Base-by-base conservation (phyloP, 1,284 basidiomycete genomes). In the Irpex lacteus region DNA sequence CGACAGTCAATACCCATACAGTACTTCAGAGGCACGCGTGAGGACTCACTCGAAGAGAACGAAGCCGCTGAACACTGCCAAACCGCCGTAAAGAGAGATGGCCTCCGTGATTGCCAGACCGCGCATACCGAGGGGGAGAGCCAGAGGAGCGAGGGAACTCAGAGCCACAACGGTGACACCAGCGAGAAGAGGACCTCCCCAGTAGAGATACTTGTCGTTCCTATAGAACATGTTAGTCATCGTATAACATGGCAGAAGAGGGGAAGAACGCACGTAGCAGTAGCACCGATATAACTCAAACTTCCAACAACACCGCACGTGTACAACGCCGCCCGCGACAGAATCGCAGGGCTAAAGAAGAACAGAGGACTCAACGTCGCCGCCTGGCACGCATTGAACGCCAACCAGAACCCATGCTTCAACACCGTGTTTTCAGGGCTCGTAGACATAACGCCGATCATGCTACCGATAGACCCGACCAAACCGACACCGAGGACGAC, bases 241-340 rank as follows among this genome's bases (percentile, higher is more conserved):
- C 32, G 32, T 5, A 34, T 34, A 34, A 34, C 5, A 34, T 1
- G 32, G 1, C 2, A 1, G 5, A 6, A 15, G 1, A 11, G 40
- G 5, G 9, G 19, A 37, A 4, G 38, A 47, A 74, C 83, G 68
- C 68, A 88, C 89, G 81, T 89, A 36, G 95, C 95, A 18, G 95
- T 97, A 7, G 94, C 94, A 37, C 95, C 95, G 34, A 97, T 85
- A 72, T 95, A 97, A 44, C 90, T 91, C 36, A 96, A 83, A 5
- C 89, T 85, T 5, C 94, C 95, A 18, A 96, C 88, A 2, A 95
- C 85, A 55, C 94, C 95, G 54, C 88, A 85, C 0, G 95, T 96
- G 77, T 97, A 97, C 4, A 97, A 80, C 9, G 92, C 95, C 7
- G 95, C 95, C 50, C 95, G 87, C n/a, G 91, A 89, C 55, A 97